Percentiles rank a stretch among this genome's conserved stretches.
Evolutionary conservation across 805 yeast species (phyloP).

Genomic region (Maudiozyma bulderi): DNA sequence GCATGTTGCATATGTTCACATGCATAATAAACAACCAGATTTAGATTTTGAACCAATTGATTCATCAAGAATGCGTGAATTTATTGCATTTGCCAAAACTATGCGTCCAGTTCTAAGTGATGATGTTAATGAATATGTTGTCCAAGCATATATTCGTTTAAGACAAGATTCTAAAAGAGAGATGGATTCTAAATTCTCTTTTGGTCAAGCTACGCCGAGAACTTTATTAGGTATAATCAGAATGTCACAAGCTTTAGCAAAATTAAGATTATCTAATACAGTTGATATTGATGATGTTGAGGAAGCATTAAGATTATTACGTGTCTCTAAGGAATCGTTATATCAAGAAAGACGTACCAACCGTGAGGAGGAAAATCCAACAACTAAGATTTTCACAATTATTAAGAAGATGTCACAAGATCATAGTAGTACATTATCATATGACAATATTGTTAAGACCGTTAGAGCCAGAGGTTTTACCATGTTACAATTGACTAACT

Average conservation of each 20-base stretch:
- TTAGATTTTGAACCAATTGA: constrained; percentile 67
- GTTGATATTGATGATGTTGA: constrained; percentile 82
- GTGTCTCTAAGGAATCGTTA: constrained; percentile 80
- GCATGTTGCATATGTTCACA: constrained; percentile 93
- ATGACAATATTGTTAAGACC: constrained; percentile 47
- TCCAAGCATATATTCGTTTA: constrained; percentile 77
- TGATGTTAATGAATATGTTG: constrained; percentile 79
- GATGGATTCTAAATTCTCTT: constrained; percentile 59
- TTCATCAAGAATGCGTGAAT: constrained; percentile 74
- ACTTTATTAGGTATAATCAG: constrained; percentile 85
- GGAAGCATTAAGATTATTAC: constrained; percentile 81
- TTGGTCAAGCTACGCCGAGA: constrained; percentile 92
- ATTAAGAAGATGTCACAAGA: constrained; percentile 49
- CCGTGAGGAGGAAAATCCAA: constrained; percentile 54
- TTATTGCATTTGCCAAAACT: constrained; percentile 74
- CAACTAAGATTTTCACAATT: constrained; percentile 62
- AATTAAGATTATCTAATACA: constrained; percentile 66
- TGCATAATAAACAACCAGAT: constrained; percentile 81
- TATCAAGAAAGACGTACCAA: constrained; percentile 41
- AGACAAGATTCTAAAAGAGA: constrained; percentile 87
- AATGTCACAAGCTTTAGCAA: constrained; percentile 88
- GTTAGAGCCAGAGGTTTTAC: constrained; percentile 79
- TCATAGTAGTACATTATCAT: constrained; percentile 28
- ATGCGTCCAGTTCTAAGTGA: constrained; percentile 77
- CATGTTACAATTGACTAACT: constrained; percentile 61